phyloP scores from a whole-genome alignment of 768 basidiomycete species.

The Candolleomyces efflorescens region DNA sequence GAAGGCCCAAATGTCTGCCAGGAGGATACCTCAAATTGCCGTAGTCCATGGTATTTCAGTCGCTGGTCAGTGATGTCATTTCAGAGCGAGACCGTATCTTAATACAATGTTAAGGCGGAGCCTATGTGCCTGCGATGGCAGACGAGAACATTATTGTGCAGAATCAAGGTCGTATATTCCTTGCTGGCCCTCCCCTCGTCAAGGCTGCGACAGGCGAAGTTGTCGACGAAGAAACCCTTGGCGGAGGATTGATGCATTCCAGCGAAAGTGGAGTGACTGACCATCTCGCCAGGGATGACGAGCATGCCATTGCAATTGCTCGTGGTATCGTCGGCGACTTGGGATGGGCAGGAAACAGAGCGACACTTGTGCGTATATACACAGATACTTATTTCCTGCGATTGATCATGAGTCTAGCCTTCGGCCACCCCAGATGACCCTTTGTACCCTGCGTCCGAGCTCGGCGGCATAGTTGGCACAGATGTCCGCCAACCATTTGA shows the following conservation, averaged over 20 bases:
- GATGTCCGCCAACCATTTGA: slow-evolving; percentile 88
- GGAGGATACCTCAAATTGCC: slow-evolving; percentile 88
- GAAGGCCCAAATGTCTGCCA: slow-evolving; percentile 89
- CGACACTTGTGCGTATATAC: slow-evolving; percentile 40
- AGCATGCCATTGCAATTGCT: slow-evolving; percentile 79
- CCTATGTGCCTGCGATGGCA: slow-evolving; percentile 95
- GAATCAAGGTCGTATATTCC: slow-evolving; percentile 90
- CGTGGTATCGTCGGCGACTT: slow-evolving; percentile 75
- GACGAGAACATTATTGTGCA: slow-evolving; percentile 90
- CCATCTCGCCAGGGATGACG: slow-evolving; percentile 80
- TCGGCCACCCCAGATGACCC: slow-evolving; percentile 62
- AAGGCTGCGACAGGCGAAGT: slow-evolving; percentile 93
- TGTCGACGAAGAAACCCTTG: slow-evolving; percentile 89
- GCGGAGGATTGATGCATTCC: slow-evolving; percentile 89
- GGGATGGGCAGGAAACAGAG: slow-evolving; percentile 54
- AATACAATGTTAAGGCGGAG: slow-evolving; percentile 53
- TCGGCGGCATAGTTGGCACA: slow-evolving; percentile 90
- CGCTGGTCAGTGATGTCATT: slow-evolving; percentile 47
- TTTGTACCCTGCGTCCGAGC: slow-evolving; percentile 72
- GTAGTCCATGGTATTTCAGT: slow-evolving; percentile 94
- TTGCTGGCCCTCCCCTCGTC: slow-evolving; percentile 92
- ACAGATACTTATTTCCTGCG: not conserved
- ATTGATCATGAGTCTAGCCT: slow-evolving; percentile 37
- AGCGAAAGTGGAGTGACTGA: slow-evolving; percentile 90
- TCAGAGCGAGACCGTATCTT: not conserved